Evolutionary conservation across 176 grass and related monocot genomes (phyloP).

Genomic region (Bolboschoenus planiculmis): DNA sequence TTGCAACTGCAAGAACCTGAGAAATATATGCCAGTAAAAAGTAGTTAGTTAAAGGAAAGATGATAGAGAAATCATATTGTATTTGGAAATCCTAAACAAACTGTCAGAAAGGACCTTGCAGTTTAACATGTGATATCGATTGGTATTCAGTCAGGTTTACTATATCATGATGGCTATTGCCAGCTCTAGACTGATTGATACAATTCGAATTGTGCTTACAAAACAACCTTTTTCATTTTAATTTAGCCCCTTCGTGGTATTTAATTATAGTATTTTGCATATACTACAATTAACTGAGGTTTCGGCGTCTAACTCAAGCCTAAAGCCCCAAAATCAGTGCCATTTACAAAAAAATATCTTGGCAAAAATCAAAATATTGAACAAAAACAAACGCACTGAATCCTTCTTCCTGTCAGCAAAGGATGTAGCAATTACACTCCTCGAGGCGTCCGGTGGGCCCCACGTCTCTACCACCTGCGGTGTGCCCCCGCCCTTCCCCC

Average conservation of each 20-base stretch:
- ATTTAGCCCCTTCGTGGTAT: background rate
- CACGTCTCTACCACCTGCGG: slow-evolving; percentile 81
- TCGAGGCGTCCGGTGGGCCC: slow-evolving; percentile 65
- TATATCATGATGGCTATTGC: background rate
- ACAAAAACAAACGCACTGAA: slow-evolving; percentile 35
- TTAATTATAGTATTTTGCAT: background rate
- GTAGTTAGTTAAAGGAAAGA: background rate
- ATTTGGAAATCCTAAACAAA: background rate
- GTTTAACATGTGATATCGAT: background rate
- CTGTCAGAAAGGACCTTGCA: background rate
- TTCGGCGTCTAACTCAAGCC: too few species aligned
- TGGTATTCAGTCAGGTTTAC: too few species aligned
- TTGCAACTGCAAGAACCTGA: slow-evolving; percentile 75
- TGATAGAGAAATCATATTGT: background rate
- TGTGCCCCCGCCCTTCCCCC: slow-evolving; percentile 36
- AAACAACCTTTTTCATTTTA: background rate
- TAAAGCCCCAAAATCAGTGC: background rate
- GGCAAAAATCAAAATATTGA: background rate
- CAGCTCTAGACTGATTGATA: background rate
- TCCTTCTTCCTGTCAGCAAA: slow-evolving; percentile 45
- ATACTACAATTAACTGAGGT: background rate
- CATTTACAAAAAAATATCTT: background rate
- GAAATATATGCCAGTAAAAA: background rate
- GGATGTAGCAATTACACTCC: slow-evolving; percentile 47
- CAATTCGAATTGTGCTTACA: background rate